Evolutionary conservation across 2,329 filamentous ascomycete species (phyloP).

Genomic region (Didymella keratinophila): DNA sequence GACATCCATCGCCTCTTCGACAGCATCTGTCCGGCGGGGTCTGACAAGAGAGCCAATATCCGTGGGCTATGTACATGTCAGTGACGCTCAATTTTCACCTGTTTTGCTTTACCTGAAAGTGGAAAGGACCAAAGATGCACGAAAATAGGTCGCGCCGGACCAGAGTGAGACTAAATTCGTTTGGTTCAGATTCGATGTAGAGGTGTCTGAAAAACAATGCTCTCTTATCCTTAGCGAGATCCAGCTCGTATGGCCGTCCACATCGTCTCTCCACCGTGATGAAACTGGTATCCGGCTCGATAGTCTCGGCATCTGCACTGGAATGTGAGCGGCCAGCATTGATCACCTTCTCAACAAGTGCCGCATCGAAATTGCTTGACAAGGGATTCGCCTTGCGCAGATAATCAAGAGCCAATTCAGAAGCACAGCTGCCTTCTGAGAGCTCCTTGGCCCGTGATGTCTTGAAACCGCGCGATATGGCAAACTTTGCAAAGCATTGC

Average conservation of each 20-base stretch:
- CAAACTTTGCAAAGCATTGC: conserved; percentile 10
- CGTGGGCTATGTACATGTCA: not conserved
- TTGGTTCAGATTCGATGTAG: not conserved
- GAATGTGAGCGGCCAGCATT: not conserved
- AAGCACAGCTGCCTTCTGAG: not conserved
- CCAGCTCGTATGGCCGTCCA: not conserved
- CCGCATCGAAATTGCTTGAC: not conserved
- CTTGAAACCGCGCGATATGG: not conserved
- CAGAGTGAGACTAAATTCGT: not conserved
- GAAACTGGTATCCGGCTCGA: not conserved
- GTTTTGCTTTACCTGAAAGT: not conserved
- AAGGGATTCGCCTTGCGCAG: conserved; percentile 1
- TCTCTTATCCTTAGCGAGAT: conserved; percentile 1
- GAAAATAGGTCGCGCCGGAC: not conserved
- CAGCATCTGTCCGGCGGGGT: too few species aligned
- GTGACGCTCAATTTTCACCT: not conserved
- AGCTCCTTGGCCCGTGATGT: conserved; percentile 3
- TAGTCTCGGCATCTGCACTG: not conserved
- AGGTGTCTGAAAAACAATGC: not conserved
- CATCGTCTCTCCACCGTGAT: not conserved
- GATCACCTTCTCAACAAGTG: not conserved
- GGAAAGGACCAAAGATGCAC: not conserved
- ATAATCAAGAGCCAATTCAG: conserved; percentile 2
- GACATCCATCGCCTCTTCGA: too few species aligned
- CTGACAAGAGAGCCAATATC: too few species aligned